Conservation (phyloP, 2,329 filamentous ascomycete genomes). For the Basipetospora chlamydospora region DNA sequence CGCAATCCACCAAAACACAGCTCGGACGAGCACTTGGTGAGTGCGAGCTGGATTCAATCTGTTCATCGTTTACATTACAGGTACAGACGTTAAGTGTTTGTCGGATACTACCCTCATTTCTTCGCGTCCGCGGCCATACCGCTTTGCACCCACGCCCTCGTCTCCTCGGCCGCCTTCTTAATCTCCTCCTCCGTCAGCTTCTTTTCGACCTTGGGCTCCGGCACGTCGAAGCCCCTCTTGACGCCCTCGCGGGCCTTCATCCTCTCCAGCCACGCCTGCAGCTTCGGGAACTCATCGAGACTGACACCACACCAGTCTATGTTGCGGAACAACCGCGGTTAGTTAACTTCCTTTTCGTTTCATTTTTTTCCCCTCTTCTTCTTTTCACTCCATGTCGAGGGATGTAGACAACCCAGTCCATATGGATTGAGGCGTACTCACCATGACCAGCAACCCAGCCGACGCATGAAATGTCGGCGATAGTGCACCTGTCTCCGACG, state of each 20-base stretch:
- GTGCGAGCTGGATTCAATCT: too few relatives aligned
- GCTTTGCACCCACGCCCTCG: conserved; percentile 50
- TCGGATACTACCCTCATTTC: conserved; percentile 9
- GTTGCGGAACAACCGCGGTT: too few relatives aligned
- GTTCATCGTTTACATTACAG: too few relatives aligned
- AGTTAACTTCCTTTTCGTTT: too few relatives aligned
- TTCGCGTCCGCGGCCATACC: conserved; percentile 55
- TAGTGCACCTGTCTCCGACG: conserved; percentile 54
- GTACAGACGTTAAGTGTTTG: too few relatives aligned
- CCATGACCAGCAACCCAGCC: too few relatives aligned
- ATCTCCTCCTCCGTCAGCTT: conserved; percentile 34
- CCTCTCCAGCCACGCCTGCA: conserved; percentile 64
- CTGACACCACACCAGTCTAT: conserved; percentile 32
- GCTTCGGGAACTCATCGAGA: conserved; percentile 57
- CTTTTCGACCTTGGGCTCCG: conserved; percentile 40
- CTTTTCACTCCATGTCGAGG: too few relatives aligned
- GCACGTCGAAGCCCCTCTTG: conserved; percentile 63
- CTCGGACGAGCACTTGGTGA: too few relatives aligned
- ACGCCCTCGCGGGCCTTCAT: conserved; percentile 56
- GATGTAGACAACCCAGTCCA: too few relatives aligned
- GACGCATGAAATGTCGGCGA: conserved; percentile 69
- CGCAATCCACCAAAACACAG: too few relatives aligned
- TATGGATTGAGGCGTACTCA: too few relatives aligned
- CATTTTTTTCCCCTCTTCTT: too few relatives aligned
- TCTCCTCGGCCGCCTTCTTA: conserved; percentile 38